Conservation (phyloP, 2,329 filamentous ascomycete species). For the Trichoderma koningii region DNA sequence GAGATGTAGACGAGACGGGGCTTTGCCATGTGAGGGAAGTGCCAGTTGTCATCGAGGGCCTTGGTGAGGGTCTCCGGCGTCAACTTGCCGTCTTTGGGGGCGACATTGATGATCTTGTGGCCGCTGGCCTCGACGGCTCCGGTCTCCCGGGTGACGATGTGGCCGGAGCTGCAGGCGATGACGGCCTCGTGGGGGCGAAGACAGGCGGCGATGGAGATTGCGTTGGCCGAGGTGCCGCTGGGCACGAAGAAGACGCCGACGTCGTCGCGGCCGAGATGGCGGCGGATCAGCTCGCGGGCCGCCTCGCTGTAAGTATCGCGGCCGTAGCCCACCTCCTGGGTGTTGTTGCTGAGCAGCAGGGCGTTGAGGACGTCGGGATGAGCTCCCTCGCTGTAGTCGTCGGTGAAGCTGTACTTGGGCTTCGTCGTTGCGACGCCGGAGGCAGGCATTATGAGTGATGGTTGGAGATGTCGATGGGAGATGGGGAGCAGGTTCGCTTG, state of each 20-base stretch:
- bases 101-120: conserved; percentile 54
- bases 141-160: conserved; percentile 53
- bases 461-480: neutral
- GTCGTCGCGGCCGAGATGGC: conserved; percentile 42
- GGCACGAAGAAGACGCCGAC: conserved; percentile 55
- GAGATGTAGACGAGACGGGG: conserved; percentile 55
- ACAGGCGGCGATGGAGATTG: conserved; percentile 55
- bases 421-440: conserved; percentile 14
- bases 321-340: conserved; percentile 52
- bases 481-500: neutral
- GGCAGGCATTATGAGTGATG: conserved; percentile 15
- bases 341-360: conserved; percentile 46
- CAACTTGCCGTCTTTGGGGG: conserved; percentile 50
- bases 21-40: conserved; percentile 55
- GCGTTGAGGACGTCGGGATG: conserved; percentile 53
- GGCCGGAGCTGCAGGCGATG: conserved; percentile 52
- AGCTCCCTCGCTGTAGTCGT: conserved; percentile 56
- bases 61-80: conserved; percentile 46
- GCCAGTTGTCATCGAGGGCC: conserved; percentile 51
- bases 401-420: conserved; percentile 49
- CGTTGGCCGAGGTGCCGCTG: conserved; percentile 54
- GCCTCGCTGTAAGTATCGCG: conserved; percentile 47
- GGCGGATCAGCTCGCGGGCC: conserved; percentile 46
- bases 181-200: conserved; percentile 54
- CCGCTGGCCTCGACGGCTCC: conserved; percentile 54